Evolutionary conservation across 371 early-diverging fungal species (phyloP).

Genomic region (Lichtheimia ornata): DNA sequence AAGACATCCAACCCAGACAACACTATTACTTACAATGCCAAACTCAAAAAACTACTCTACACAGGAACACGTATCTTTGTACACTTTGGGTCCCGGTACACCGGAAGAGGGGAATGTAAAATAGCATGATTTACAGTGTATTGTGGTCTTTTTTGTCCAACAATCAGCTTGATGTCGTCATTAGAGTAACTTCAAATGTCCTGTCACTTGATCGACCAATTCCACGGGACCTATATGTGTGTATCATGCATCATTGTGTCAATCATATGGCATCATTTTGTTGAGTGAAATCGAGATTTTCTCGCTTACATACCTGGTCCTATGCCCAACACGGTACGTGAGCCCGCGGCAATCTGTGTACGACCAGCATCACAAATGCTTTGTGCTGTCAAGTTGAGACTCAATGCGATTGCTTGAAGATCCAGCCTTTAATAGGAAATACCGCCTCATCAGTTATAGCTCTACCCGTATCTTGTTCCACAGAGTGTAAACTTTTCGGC

Average conservation of each 20-base stretch:
- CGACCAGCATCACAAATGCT: conserved; percentile 95
- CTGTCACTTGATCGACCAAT: conserved; percentile 79
- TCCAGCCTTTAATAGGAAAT: conserved; percentile 52
- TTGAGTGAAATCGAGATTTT: neutral
- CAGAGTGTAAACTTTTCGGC: neutral
- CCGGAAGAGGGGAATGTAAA: too few relatives aligned
- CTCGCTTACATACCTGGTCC: conserved; percentile 77
- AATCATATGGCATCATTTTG: conserved; percentile 3
- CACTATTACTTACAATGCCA: too few relatives aligned
- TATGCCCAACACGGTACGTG: conserved; percentile 93
- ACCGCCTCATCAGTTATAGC: too few relatives aligned
- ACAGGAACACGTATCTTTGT: too few relatives aligned
- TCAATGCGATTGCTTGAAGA: conserved; percentile 72
- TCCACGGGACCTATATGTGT: conserved; percentile 66
- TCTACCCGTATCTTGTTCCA: neutral
- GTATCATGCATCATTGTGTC: neutral
- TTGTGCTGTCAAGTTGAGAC: conserved; percentile 74
- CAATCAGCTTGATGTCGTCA: neutral
- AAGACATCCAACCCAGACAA: too few relatives aligned
- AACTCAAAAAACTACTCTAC: too few relatives aligned
- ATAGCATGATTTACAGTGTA: too few relatives aligned
- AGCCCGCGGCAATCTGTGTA: conserved; percentile 97
- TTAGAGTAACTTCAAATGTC: conserved; percentile 85
- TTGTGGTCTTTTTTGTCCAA: neutral
- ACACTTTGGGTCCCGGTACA: too few relatives aligned